These are phyloP conservation scores for Aspergillus hancockii DNA, from an alignment of 495 filamentous ascomycete genomes.

Conservation along the genomic window DNA sequence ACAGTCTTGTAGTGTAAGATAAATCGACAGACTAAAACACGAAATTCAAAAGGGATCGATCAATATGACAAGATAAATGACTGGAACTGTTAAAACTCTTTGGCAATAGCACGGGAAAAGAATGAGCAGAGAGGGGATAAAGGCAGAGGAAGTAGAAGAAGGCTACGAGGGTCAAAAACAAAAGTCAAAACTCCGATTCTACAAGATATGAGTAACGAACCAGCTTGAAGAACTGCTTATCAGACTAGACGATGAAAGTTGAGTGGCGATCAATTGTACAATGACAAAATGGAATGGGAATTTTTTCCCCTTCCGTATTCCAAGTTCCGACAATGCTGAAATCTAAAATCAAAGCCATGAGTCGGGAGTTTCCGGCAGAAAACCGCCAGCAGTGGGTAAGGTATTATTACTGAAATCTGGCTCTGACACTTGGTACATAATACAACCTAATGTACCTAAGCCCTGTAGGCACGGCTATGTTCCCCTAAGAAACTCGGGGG, in stretches of 20 bases:
- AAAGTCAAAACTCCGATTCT: slow-evolving; percentile 4
- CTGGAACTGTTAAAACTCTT: not conserved
- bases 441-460: no score
- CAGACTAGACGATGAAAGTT: slow-evolving; percentile 15
- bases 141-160: slow-evolving; percentile 4
- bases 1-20: not conserved
- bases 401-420: not conserved
- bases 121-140: not conserved
- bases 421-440: not conserved
- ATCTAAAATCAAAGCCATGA: slow-evolving; percentile 7
- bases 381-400: not conserved
- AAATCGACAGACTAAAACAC: not conserved
- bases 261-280: slow-evolving; percentile 21
- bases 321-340: not conserved
- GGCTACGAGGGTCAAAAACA: not conserved
- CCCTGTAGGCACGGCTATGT: no score
- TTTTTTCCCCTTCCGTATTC: slow-evolving; percentile 7
- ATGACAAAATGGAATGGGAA: not conserved
- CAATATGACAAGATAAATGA: not conserved
- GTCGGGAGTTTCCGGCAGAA: slow-evolving; percentile 27
- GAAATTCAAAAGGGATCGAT: not conserved
- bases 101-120: not conserved
- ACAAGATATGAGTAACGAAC: slow-evolving; percentile 11
- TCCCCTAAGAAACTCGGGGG: not conserved
- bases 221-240: slow-evolving; percentile 4